Base-by-base conservation (phyloP, 352 stramenopile genomes). In the Phytophthora sansomeana region DNA sequence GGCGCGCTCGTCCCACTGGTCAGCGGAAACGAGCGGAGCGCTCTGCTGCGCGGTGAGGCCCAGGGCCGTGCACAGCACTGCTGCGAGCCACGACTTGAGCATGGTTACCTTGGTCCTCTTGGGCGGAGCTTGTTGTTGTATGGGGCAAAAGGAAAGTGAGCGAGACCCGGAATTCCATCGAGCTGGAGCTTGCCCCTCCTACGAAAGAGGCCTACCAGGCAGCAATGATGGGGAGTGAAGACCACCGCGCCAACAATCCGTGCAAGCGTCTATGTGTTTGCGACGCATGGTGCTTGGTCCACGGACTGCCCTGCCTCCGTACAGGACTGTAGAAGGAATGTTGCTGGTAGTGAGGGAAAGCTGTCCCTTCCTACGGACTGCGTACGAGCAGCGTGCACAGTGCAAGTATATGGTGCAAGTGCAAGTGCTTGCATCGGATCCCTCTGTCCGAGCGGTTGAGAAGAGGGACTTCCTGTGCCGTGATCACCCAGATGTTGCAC, bases 41-140 rank as follows among this genome's bases (percentile, higher is more conserved):
- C 58, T 49, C 8, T 63, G 51, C 46, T 60, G 43, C 3, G 38
- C 54, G 17, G 47, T 16, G 30, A 73, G 47, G 11, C 58, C 58
- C 3, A 73, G 53, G 24, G 58, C 39, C 8, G 58, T 58, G 17
- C 56, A 63, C n/a, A 69, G 28, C 29, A 69, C 58, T 8, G 59
- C 52, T 35, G 53, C 14, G 13, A 69, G 24, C 66, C 66, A 74
- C 39, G 66, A 66, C 49, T 74, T 74, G 38, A 74, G 38, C 53
- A 69, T 73, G 43, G 29, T 10, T 63, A 28, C 48, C 6, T 35
- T 52, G 16, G 30, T 46, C 33, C 33, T 67, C 38, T 56, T 51
- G 26, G 9, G 26, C n/a, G 50, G 24, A 19, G n/a, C 13, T 58
- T 26, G 35, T 62, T 51, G 19, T 50, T 53, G 30, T 33, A n/a